Evolutionary conservation across 2,329 filamentous ascomycete species (phyloP).

Genomic region (Westerdykella sp.): DNA sequence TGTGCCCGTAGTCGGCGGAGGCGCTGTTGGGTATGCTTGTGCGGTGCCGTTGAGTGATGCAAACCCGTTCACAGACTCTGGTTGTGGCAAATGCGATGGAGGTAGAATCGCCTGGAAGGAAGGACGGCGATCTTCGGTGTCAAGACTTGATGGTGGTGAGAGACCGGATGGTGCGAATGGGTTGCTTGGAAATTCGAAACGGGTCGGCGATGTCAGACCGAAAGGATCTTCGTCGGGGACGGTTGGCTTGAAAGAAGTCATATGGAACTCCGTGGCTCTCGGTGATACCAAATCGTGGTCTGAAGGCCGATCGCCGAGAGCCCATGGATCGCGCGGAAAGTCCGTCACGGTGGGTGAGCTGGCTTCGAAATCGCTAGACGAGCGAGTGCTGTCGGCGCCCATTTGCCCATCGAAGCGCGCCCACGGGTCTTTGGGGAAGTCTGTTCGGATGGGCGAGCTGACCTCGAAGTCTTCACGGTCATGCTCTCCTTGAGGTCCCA

Average conservation of each 20-base stretch:
- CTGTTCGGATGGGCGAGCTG: conserved; percentile 36
- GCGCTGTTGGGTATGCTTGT: conserved; percentile 19
- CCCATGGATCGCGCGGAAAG: too few species aligned
- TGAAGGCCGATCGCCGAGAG: too few species aligned
- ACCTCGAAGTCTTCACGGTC: conserved; percentile 10
- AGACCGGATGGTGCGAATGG: conserved; percentile 20
- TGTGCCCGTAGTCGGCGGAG: conserved; percentile 3
- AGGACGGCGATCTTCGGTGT: conserved; percentile 25
- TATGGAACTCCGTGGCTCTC: conserved; percentile 32
- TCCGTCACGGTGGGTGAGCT: too few species aligned
- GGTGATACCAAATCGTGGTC: conserved; percentile 34
- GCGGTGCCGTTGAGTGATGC: conserved; percentile 33
- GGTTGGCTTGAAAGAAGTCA: conserved; percentile 31
- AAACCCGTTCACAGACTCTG: conserved; percentile 30
- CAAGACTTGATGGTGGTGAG: conserved; percentile 11
- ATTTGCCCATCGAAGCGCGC: conserved; percentile 1
- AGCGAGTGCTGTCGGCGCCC: too few species aligned
- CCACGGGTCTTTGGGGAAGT: conserved; percentile 32
- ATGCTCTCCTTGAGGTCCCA: neutral
- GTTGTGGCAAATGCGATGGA: conserved; percentile 21
- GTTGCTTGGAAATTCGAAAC: conserved; percentile 36
- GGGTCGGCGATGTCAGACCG: conserved; percentile 36
- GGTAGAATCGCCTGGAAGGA: conserved; percentile 34
- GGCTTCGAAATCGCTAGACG: conserved; percentile 19
- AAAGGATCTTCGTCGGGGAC: conserved; percentile 33